Evolutionary conservation across 768 basidiomycete genomes (phyloP), one percentile per base, ranked within the genome.

Genomic region (Russula sp.): DNA sequence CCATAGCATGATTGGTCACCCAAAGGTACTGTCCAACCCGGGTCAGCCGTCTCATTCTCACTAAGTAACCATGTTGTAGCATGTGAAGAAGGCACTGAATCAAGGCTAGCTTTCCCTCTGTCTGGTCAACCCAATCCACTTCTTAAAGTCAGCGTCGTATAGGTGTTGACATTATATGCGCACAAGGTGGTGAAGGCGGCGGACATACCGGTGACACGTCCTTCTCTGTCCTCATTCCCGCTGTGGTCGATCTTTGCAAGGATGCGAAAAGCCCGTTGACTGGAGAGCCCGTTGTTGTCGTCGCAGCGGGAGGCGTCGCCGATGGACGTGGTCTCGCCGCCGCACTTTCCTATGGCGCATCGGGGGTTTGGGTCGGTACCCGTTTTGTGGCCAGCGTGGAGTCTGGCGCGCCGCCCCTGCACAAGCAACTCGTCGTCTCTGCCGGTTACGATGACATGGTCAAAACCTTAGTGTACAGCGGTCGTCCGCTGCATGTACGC

Each of bases 81-180:
- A 91, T 66, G 87, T 88, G 48, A 71, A 75, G 7, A 88, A 88
- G 73, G 88, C 87, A 6, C 79, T 94, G 8, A 87, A 83, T 9
- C 85, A 84, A 72, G 88, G 85, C 81, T 47, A 58, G 64, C 10
- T 53, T 39, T 20, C 16, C 25, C 14, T 32, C 29, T 18, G 48
- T 22, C 22, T 46, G 25, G 3, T 29, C 25, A 29, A 29, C 25
- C 25, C 3, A 29, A 29, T 29, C 25, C 25, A 2, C 25, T 29
- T 29, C 2, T 29, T 29, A 29, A 29, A 29, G 25, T 3, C 25
- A 29, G 25, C 25, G 25, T 29, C 3, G 25, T 57, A 32, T 32
- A 80, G 90, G 91, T n/a, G 90, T 93, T 16, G 92, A 95, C 67
- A 83, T 94, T 63, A 92, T 95, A 50, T 91, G 92, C 69, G 91